Evolutionary conservation across 2,329 filamentous ascomycete genomes (phyloP).

Genomic region (Trichoderma sp.): DNA sequence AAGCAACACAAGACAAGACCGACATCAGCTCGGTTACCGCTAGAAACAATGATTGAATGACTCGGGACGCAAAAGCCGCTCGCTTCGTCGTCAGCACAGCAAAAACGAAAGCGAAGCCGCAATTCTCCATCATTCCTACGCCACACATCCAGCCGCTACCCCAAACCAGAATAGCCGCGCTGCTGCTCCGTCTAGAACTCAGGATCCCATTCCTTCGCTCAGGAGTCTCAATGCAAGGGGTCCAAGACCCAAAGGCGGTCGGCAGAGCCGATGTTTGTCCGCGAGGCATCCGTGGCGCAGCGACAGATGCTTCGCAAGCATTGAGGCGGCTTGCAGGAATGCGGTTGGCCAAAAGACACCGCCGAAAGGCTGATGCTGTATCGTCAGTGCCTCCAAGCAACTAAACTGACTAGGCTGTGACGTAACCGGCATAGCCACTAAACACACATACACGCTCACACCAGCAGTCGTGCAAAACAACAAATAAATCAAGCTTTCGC

Average conservation of each 20-base stretch:
- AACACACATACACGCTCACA: neutral
- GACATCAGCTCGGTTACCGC: neutral
- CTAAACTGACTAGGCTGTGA: neutral
- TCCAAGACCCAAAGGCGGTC: neutral
- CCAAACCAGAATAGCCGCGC: neutral
- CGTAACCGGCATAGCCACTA: neutral
- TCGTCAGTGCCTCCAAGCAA: neutral
- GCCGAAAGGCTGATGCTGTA: neutral
- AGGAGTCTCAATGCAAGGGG: neutral
- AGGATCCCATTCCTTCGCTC: neutral
- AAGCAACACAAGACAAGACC: neutral
- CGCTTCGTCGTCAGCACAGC: slow-evolving; percentile 6
- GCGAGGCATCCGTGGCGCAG: slow-evolving; percentile 6
- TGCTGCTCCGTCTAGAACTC: neutral
- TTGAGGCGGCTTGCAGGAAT: neutral
- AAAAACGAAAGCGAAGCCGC: neutral
- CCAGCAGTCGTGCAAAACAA: neutral
- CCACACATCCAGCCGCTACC: neutral
- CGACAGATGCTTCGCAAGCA: neutral
- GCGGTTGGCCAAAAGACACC: neutral
- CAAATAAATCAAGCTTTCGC: neutral
- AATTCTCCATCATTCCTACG: too few species aligned
- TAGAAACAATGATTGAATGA: neutral
- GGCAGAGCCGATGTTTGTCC: neutral
- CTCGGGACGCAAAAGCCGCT: neutral